These are phyloP conservation scores for Prunus armeniaca DNA, from an alignment of 306 rosid species.

Conservation along the genomic window DNA sequence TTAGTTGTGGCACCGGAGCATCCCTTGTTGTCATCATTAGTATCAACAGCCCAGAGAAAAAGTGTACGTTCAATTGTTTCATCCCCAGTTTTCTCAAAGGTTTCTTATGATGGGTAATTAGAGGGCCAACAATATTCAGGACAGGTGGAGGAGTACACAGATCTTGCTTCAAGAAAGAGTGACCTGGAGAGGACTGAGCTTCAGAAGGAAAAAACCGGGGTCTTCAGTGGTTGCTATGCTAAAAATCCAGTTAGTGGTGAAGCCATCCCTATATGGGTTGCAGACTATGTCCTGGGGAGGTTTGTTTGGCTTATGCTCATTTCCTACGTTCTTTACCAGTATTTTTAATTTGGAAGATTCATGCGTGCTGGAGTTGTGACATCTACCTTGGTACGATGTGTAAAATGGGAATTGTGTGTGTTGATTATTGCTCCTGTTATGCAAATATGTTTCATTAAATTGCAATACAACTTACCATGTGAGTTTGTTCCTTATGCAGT, in stretches of 20 bases:
- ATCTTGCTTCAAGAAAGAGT: constrained; percentile 80
- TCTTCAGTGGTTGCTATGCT: constrained; percentile 86
- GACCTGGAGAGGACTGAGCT: constrained; percentile 99
- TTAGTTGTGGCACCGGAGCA: constrained; percentile 94
- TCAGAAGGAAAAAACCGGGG: constrained; percentile 94
- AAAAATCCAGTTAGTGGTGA: constrained; percentile 86
- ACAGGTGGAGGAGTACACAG: constrained; percentile 85
- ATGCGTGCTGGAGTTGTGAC: constrained; percentile 13
- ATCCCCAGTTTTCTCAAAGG: constrained; percentile 33
- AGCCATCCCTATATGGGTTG: constrained; percentile 92
- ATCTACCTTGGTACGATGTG: neutral
- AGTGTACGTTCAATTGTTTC: constrained; percentile 46
- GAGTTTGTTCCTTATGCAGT: constrained; percentile 48
- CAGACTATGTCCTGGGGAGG: constrained; percentile 98
- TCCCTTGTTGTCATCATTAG: constrained; percentile 57
- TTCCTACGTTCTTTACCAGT: constrained; percentile 6
- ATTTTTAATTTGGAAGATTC: constrained; percentile 10
- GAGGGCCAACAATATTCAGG: constrained; percentile 36
- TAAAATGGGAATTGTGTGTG: constrained; percentile 15
- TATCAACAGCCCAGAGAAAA: constrained; percentile 55
- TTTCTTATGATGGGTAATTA: constrained; percentile 31
- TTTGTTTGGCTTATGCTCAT: constrained; percentile 32
- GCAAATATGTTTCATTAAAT: constrained; percentile 13
- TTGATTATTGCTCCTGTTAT: constrained; percentile 25
- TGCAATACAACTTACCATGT: constrained; percentile 1